Evolutionary conservation across 2,329 filamentous ascomycete species (phyloP), one percentile per base, ranked within the genome.

Genomic region (Coniochaeta sp.): DNA sequence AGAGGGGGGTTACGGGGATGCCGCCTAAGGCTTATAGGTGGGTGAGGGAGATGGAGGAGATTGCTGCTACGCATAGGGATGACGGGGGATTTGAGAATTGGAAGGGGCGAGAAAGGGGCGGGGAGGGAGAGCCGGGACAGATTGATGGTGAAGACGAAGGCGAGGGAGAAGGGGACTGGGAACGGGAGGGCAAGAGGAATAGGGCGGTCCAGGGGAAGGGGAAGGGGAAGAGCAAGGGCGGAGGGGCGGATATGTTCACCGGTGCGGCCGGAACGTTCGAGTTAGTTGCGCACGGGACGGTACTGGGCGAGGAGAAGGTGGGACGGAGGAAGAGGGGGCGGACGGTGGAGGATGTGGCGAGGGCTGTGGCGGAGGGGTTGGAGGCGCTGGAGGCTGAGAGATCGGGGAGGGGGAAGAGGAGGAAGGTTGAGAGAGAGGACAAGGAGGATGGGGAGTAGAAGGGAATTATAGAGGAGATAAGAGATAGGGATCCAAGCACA

Each of bases 21-120:
- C 76, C 85, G 22, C 81, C 82, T 7, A 91, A 91, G 68, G 87
- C 87, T 16, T 90, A 90, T 64, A 73, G 87, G 10, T 91, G 87
- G 86, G 83, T 89, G 0, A 72, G 76, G 30, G 87, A 91, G 71
- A 90, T 91, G 87, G 77, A 83, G 58, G 82, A 91, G 72, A 89
- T 91, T 61, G 80, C 78, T 4, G 70, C 76, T 52, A 87, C 84
- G 3, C 84, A 89, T 63, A 68, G 69, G 6, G 76, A 79, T 35
- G 83, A 86, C 51, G 85, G 82, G 1, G 85, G 84, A 0, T 88
- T 86, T 64, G 67, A 67, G 5, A 65, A 65, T n/a, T n/a, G n/a
- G n/a, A n/a, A n/a, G n/a, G n/a, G n/a, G n/a, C n/a, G n/a, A n/a
- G n/a, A n/a, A n/a, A n/a, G n/a, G n/a, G n/a, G n/a, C n/a, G n/a